These are phyloP conservation scores for Zymoseptoria ardabiliae DNA, from an alignment of 2,329 filamentous ascomycete species.

Conservation along the genomic window DNA sequence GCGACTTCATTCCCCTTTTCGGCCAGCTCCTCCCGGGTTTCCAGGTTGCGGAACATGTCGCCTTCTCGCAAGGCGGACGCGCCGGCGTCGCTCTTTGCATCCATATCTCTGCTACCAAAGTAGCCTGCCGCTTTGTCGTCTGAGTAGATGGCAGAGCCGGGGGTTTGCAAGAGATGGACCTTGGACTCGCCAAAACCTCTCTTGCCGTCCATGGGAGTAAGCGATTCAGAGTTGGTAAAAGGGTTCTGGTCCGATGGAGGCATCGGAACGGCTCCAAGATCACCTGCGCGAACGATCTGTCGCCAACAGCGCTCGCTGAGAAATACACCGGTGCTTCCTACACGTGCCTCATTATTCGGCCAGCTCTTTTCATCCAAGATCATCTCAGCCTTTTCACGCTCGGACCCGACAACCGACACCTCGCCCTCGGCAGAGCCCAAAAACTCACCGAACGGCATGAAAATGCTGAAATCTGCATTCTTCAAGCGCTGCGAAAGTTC, in stretches of 20 bases:
- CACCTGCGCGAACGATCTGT: slow-evolving; percentile 70
- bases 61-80: slow-evolving; percentile 84
- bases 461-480: slow-evolving; percentile 91
- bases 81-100: slow-evolving; percentile 84
- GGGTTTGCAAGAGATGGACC: slow-evolving; percentile 46
- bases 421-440: slow-evolving; percentile 80
- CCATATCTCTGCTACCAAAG: slow-evolving; percentile 71
- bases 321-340: slow-evolving; percentile 90
- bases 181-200: slow-evolving; percentile 53
- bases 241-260: slow-evolving; percentile 49
- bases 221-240: slow-evolving; percentile 50
- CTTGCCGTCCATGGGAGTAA: slow-evolving; percentile 48
- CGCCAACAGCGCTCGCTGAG: slow-evolving; percentile 94
- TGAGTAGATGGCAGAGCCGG: slow-evolving; percentile 54
- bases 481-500: slow-evolving; percentile 91
- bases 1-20: slow-evolving; percentile 90
- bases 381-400: slow-evolving; percentile 82
- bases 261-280: slow-evolving; percentile 49
- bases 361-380: slow-evolving; percentile 89
- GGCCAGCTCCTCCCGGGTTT: slow-evolving; percentile 88
- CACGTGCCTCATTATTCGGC: slow-evolving; percentile 82
- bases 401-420: slow-evolving; percentile 78
- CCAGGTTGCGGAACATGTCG: slow-evolving; percentile 97
- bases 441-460: slow-evolving; percentile 93
- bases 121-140: slow-evolving; percentile 76